These are phyloP conservation scores for Oldenlandia corymbosa DNA, from an alignment of 257 asterid species.

Conservation along the genomic window DNA sequence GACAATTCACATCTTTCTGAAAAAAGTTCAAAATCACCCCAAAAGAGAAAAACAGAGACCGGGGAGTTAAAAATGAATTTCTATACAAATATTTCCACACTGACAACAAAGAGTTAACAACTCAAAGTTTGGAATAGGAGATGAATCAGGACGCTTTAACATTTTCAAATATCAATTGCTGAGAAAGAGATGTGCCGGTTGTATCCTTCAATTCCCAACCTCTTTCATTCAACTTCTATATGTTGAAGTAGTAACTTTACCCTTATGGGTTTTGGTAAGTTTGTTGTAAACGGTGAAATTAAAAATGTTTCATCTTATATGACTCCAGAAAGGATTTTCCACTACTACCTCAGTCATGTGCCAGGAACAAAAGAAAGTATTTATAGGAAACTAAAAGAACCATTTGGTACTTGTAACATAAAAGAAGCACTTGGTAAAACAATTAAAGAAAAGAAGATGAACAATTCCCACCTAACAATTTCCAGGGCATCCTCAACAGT, in stretches of 20 bases:
- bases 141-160: too few relatives aligned
- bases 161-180: too few relatives aligned
- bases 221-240: neutral
- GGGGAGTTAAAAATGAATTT: neutral
- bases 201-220: neutral
- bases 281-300: neutral
- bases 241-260: neutral
- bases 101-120: slow-evolving; percentile 3
- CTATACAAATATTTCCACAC: neutral
- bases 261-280: neutral
- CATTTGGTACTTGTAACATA: slow-evolving; percentile 8
- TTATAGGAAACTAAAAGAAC: slow-evolving; percentile 9
- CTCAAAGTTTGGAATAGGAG: too few relatives aligned
- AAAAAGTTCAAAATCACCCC: neutral
- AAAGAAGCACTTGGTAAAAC: too few relatives aligned
- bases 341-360: neutral
- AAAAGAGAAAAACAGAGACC: neutral
- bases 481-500: slow-evolving; percentile 82
- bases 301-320: neutral
- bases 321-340: neutral
- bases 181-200: neutral
- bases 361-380: neutral
- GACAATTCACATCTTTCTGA: neutral
- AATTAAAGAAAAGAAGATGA: slow-evolving; percentile 13
- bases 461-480: slow-evolving; percentile 56